Base-by-base conservation (phyloP, 208 protist species). In the Acanthamoeba culbertsoni region DNA sequence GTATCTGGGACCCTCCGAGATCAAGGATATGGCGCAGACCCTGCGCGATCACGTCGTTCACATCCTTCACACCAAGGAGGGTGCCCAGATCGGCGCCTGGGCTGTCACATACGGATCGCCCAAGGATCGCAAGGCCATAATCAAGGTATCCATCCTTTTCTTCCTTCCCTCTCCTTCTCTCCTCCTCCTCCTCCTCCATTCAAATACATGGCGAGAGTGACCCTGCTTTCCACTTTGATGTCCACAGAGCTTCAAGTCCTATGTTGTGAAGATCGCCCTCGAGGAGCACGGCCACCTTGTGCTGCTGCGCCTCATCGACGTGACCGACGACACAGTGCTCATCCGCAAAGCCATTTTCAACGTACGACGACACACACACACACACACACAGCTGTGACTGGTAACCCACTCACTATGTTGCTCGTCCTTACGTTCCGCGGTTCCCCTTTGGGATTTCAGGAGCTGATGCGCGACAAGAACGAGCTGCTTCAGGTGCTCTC, bases 61-160 rank as follows among this genome's bases (percentile, higher is more conserved):
- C 40, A 91, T 91, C 26, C 37, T 91, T 26, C 84, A 91, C 84
- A 91, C 84, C 23, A 91, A 91, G 84, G 84, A 91, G 42, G 84
- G 84, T 14, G 48, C 84, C 33, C 35, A 71, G 55, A 68, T 91
- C 28, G 84, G 84, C 55, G 84, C 42, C 57, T 68, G 55, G 84
- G 62, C 48, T 31, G 84, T 91, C 26, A 68, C 84, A 2, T 91
- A 91, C 33, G 84, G 84, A 14, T 71, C 51, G 31, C 51, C 55
- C 51, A 91, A 91, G 84, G 84, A 91, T 31, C 84, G 84, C n/a
- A 91, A 91, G 84, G 84, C 84, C 33, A 71, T 91, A 8, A 91
- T 91, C 31, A 91, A 91, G 63, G 63, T 73, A 73, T 2, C 35
- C 63, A 1, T 14, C 26, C 12, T 33, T 2, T n/a, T 2, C 63